Conservation (phyloP, 164 flowering plant genomes). For the Vitis riparia region DNA sequence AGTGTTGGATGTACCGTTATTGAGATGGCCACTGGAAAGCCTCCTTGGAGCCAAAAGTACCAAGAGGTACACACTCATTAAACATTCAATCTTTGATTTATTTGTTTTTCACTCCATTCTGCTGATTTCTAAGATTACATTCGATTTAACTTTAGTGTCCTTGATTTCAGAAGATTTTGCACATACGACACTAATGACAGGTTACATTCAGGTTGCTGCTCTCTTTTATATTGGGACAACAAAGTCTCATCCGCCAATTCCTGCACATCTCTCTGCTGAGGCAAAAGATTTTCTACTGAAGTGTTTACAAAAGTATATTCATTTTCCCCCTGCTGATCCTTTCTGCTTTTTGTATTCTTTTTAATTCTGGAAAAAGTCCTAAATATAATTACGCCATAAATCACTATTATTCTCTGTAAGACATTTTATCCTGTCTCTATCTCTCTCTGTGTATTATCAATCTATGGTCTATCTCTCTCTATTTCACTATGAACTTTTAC, state of each 20-base stretch:
- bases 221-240: conserved; percentile 89
- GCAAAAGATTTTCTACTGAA: conserved; percentile 89
- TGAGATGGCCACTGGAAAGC: conserved; percentile 99
- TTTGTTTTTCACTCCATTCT: not conserved
- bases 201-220: conserved; percentile 76
- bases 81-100: not conserved
- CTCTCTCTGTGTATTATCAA: too few species aligned
- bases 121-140: not conserved
- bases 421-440: too few species aligned
- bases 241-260: conserved; percentile 96
- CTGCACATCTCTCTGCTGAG: conserved; percentile 82
- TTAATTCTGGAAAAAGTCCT: not conserved
- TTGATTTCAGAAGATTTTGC: conserved; percentile 1
- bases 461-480: too few species aligned
- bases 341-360: not conserved
- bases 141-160: too few species aligned
- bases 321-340: not conserved
- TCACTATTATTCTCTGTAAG: too few species aligned
- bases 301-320: conserved; percentile 80
- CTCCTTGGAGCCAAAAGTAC: conserved; percentile 98
- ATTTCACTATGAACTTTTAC: too few species aligned
- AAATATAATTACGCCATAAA: too few species aligned
- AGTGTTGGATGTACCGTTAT: conserved; percentile 99
- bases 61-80: conserved; percentile 61
- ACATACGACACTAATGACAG: conserved; percentile 6